These are phyloP conservation scores for Theileria annulata DNA, from an alignment of 169 alveolate species.

Conservation along the genomic window DNA sequence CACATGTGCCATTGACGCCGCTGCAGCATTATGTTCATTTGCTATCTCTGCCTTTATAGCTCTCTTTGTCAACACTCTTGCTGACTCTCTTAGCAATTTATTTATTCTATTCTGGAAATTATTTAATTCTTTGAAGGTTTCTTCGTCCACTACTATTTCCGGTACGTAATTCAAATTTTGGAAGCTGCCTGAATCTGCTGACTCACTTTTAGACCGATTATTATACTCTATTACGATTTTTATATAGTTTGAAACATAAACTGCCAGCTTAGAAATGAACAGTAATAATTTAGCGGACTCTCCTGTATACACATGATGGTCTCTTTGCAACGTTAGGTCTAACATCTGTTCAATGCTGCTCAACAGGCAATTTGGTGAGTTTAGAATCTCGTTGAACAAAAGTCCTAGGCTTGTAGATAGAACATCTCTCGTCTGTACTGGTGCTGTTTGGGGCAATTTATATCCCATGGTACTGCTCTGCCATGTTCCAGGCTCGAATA, in stretches of 20 bases:
- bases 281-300: conserved; percentile 61
- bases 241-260: conserved; percentile 51
- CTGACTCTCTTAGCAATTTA: conserved; percentile 39
- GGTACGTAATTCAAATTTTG: not conserved
- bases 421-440: conserved; percentile 66
- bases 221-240: conserved; percentile 21
- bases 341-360: conserved; percentile 51
- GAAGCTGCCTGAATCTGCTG: conserved; percentile 1
- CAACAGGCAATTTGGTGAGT: conserved; percentile 62
- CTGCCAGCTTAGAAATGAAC: conserved; percentile 44
- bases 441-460: conserved; percentile 69
- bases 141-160: conserved; percentile 28
- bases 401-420: conserved; percentile 80
- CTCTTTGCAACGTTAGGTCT: conserved; percentile 54
- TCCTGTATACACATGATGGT: conserved; percentile 49
- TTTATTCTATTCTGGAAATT: conserved; percentile 48
- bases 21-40: conserved; percentile 62
- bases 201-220: conserved; percentile 31
- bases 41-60: conserved; percentile 60
- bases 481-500: conserved; percentile 81
- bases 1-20: conserved; percentile 60
- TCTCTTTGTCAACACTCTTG: conserved; percentile 43
- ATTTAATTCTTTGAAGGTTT: conserved; percentile 32
- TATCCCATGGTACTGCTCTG: conserved; percentile 63
- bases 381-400: conserved; percentile 74